Base-by-base conservation (phyloP, 2,329 filamentous ascomycete genomes). In the Zelopaecilomyces penicillatus region DNA sequence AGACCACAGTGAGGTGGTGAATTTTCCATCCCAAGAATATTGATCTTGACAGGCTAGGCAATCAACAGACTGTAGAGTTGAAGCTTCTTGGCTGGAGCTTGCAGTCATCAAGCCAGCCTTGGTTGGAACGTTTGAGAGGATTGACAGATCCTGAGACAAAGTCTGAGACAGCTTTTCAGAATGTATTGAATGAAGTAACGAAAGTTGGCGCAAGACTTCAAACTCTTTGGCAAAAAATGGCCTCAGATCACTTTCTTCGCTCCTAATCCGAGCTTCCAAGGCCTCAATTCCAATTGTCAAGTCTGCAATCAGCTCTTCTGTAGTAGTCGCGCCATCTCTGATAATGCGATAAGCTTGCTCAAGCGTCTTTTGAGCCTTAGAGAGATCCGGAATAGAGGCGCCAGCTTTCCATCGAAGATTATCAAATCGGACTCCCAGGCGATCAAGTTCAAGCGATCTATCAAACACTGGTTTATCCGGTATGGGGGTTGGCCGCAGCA, bases 401-500 rank as follows among this genome's bases (percentile, higher is more conserved):
- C 70, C 66, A 2, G 73, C 70, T 54, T 71, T 78, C 80, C 78
- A 82, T 51, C 75, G 72, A 29, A 83, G 60, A 30, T 65, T 59
- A 58, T 85, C 82, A 46, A 85, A 84, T 41, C 78, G 69, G 2
- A 60, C 60, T 2, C 78, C 79, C 4, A 85, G 66, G 8, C 65
- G 65, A 50, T 81, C 74, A 54, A 85, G 66, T 33, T 73, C 66
- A 9, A 68, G 49, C 5, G 75, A 65, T 32, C 69, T 70, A 29
- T 69, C 61, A 36, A 81, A 62, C 0, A 69, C 65, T 4, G 58
- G 54, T 27, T 65, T 60, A 12, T 71, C 69, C 2, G 70, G 63
- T 26, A 82, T 69, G 4, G 79, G 73, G 8, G 68, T 61, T 1
- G 89, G 87, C 43, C 85, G 78, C 56, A 94, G 77, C 2, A 70